phyloP scores from a whole-genome alignment of 257 asterid species.

The Nicotiana attenuata region DNA sequence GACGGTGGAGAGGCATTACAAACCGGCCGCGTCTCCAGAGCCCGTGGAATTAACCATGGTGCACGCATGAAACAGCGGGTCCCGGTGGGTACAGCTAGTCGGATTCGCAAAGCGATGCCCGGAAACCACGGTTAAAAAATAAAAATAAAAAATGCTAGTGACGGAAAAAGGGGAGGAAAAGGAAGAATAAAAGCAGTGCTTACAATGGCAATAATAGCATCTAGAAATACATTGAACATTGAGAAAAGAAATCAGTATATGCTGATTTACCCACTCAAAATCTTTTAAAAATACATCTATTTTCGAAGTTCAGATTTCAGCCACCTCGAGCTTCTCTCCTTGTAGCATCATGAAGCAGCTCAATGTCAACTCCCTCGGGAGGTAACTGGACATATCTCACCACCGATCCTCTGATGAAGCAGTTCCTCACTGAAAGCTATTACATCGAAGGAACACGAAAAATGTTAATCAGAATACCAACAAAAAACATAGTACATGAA shows the following conservation, averaged over 20 bases:
- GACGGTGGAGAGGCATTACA: no score
- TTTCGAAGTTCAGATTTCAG: conserved; percentile 14
- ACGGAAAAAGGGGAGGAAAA: not conserved
- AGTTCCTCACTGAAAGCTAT: conserved; percentile 90
- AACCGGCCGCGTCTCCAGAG: no score
- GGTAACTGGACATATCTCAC: conserved; percentile 96
- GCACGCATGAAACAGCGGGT: no score
- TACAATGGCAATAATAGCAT: not conserved
- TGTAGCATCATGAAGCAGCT: conserved; percentile 93
- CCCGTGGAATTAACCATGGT: no score
- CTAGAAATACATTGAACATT: not conserved
- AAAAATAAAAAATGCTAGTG: no score
- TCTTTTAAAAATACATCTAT: not conserved
- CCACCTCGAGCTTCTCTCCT: conserved; percentile 95
- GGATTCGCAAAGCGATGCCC: no score
- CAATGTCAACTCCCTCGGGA: conserved; percentile 93
- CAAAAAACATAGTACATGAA: not conserved
- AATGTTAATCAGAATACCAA: not conserved
- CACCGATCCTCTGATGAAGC: conserved; percentile 98
- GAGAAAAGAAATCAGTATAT: not conserved
- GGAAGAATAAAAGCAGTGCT: not conserved
- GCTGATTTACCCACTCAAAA: not conserved
- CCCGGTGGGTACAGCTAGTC: no score
- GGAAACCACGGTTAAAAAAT: no score
- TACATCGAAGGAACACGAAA: conserved; percentile 22